Conservation (phyloP, 768 basidiomycete species). For the Tricholoma hemisulphureum region DNA sequence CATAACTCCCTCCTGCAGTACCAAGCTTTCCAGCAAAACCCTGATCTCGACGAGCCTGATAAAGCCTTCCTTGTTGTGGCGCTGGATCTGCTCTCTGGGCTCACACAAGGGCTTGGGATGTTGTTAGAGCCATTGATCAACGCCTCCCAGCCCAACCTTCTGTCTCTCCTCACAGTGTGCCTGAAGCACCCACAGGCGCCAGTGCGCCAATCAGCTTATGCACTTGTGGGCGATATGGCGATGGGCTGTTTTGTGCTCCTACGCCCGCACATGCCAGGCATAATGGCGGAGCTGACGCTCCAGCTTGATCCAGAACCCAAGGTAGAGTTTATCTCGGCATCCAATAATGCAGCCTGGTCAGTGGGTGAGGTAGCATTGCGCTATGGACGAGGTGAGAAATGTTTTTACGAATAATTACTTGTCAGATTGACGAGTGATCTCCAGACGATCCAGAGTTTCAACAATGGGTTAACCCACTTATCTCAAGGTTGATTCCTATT, state of each 20-base stretch:
- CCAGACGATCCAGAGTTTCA: slow-evolving; percentile 83
- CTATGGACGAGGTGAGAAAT: slow-evolving; percentile 69
- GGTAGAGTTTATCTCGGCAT: slow-evolving; percentile 91
- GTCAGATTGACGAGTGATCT: slow-evolving; percentile 3
- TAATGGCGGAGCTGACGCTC: slow-evolving; percentile 85
- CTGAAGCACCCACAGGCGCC: slow-evolving; percentile 95
- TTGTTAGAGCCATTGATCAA: slow-evolving; percentile 72
- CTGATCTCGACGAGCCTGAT: slow-evolving; percentile 93
- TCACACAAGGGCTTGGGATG: slow-evolving; percentile 90
- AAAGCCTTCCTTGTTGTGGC: slow-evolving; percentile 97
- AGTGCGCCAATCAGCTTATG: slow-evolving; percentile 94
- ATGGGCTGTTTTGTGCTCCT: slow-evolving; percentile 92
- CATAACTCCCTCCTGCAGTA: slow-evolving; percentile 81
- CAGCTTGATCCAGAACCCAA: slow-evolving; percentile 94
- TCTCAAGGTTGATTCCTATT: slow-evolving; percentile 88
- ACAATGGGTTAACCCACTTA: slow-evolving; percentile 86
- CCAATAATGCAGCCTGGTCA: slow-evolving; percentile 99
- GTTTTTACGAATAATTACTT: background rate
- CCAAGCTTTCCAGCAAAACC: slow-evolving; percentile 84
- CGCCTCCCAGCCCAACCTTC: slow-evolving; percentile 69
- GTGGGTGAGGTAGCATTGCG: slow-evolving; percentile 96
- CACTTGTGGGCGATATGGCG: slow-evolving; percentile 96
- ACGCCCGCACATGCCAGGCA: slow-evolving; percentile 79
- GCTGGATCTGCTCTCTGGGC: slow-evolving; percentile 92
- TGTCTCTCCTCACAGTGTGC: slow-evolving; percentile 82